phyloP scores from a whole-genome alignment of 148 eudicot genomes.

The Arbutus unedo region DNA sequence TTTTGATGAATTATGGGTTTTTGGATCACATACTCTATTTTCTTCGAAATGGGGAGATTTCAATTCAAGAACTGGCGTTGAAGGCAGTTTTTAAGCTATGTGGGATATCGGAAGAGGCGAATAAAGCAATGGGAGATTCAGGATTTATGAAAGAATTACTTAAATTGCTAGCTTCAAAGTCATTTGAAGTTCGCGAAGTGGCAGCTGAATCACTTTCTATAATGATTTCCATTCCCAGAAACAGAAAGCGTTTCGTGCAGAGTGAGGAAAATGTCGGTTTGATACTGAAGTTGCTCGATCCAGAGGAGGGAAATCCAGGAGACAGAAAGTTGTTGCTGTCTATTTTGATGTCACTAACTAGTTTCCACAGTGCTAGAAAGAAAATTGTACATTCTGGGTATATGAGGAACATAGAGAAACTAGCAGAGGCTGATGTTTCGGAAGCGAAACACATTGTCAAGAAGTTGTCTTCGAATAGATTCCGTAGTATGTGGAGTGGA shows the following conservation, averaged over 20 bases:
- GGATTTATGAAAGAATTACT: constrained; percentile 79
- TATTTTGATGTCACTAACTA: constrained; percentile 51
- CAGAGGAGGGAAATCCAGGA: constrained; percentile 46
- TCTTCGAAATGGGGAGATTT: constrained; percentile 59
- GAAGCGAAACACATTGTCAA: constrained; percentile 79
- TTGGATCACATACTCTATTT: constrained; percentile 52
- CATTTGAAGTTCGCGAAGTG: constrained; percentile 65
- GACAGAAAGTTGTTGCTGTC: constrained; percentile 60
- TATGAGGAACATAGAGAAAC: constrained; percentile 62
- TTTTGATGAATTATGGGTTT: constrained; percentile 52
- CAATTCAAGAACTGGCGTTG: constrained; percentile 69
- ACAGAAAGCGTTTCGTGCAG: constrained; percentile 64
- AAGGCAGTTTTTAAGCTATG: constrained; percentile 60
- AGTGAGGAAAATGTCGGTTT: constrained; percentile 56
- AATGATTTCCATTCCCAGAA: constrained; percentile 55
- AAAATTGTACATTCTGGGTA: constrained; percentile 61
- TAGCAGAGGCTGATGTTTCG: constrained; percentile 66
- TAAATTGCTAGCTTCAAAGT: constrained; percentile 64
- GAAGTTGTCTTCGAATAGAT: constrained; percentile 57
- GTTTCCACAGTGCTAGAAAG: constrained; percentile 56
- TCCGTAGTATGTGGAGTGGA: constrained; percentile 54
- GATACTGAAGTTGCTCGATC: constrained; percentile 56
- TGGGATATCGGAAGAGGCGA: constrained; percentile 59
- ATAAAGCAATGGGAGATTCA: constrained; percentile 72
- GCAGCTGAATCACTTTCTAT: constrained; percentile 62